Base-by-base conservation (phyloP, 192 early-diverging fungal species). In the Lobosporangium transversale region DNA sequence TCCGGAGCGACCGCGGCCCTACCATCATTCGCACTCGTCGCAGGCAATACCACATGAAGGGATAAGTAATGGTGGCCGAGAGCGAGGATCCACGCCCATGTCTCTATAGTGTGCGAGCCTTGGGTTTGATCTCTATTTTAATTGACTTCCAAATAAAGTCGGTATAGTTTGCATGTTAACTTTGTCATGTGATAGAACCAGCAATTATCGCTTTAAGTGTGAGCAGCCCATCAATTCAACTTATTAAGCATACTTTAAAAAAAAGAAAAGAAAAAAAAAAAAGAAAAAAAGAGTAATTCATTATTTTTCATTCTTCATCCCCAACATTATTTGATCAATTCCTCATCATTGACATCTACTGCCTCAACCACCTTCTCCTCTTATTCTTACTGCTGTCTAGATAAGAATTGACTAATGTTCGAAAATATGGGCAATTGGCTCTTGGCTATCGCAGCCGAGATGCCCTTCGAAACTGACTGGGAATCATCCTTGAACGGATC, bases 381-480 rank as follows among this genome's bases (percentile, higher is more conserved):
- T 42, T 17, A 9, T 42, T 42, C 40, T 42, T 17, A n/a, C n/a
- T n/a, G n/a, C n/a, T n/a, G n/a, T n/a, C n/a, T n/a, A n/a, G n/a
- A n/a, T n/a, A n/a, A n/a, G n/a, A n/a, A n/a, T n/a, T n/a, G n/a
- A n/a, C n/a, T n/a, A n/a, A 76, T 76, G 73, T 65, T 76, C 62
- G 65, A 76, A 33, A 33, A 30, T 18, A 31, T 83, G 36, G 81
- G 73, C 14, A 58, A 71, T 37, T 78, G 68, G 63, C 57, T 83
- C 4, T 21, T 67, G 40, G 37, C 50, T 24, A 56, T 83, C 43
- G 79, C 78, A 18, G 71, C 69, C n/a, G 68, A 80, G 45, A 70
- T 85, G 44, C 81, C 84, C 27, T 67, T 68, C 3, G 84, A 85
- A 24, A 81, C 84, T 1, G 76, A 85, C 56, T 85, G 84, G 84